Conservation (phyloP, 129 eudicot species). For the Centella asiatica region DNA sequence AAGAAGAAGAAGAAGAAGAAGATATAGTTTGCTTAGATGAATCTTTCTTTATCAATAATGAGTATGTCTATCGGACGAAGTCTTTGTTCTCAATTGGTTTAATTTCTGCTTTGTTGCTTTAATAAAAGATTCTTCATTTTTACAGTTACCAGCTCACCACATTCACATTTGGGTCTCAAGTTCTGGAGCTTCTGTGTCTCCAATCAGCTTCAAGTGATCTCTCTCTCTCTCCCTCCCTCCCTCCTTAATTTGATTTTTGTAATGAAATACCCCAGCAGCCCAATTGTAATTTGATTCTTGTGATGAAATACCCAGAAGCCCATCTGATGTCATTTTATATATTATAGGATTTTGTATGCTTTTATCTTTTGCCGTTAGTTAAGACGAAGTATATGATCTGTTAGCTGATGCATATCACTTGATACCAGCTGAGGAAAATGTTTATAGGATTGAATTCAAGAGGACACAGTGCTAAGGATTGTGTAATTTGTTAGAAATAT, state of each 20-base stretch:
- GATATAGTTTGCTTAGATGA: constrained; percentile 68
- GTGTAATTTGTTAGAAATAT: too few species aligned
- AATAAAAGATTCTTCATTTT: neutral
- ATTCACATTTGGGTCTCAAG: constrained; percentile 80
- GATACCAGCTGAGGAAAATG: too few species aligned
- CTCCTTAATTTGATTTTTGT: neutral
- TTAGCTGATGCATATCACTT: too few species aligned
- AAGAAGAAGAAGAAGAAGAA: constrained; percentile 38
- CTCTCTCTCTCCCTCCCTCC: neutral
- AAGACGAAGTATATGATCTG: neutral
- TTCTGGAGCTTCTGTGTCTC: constrained; percentile 81
- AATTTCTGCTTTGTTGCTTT: neutral
- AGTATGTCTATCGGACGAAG: constrained; percentile 30
- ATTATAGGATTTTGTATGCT: neutral
- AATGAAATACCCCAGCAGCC: neutral
- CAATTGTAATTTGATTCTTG: neutral
- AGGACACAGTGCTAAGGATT: too few species aligned
- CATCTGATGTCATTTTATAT: neutral
- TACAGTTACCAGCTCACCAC: constrained; percentile 73
- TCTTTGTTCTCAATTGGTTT: neutral
- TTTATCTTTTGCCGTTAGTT: neutral
- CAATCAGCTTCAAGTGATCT: constrained; percentile 87
- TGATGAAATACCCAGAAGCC: neutral
- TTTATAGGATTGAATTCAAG: too few species aligned
- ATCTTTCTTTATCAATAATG: constrained; percentile 75